A percentile compares a stretch with the other conserved stretches of the same genome.
phyloP scores from a whole-genome alignment of 2,329 filamentous ascomycete genomes.

The Colletotrichum trifolii region DNA sequence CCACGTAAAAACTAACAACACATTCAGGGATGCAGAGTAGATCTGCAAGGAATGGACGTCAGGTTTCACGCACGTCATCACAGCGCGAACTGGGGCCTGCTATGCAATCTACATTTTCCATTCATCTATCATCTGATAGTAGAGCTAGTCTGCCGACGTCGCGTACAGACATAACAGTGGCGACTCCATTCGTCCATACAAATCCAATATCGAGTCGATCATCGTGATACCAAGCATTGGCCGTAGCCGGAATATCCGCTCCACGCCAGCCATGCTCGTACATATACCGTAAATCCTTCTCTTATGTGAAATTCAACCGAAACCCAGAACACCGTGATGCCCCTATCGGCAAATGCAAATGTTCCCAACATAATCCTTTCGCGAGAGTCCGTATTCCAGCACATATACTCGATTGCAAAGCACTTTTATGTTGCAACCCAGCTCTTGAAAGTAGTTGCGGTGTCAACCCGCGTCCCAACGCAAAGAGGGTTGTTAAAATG shows the following conservation, averaged over 20 bases:
- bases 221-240: slow-evolving; percentile 12
- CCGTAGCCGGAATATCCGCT: slow-evolving; percentile 18
- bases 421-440: slow-evolving; percentile 7
- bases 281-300: slow-evolving; percentile 16
- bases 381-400: slow-evolving; percentile 14
- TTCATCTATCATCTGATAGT: slow-evolving; percentile 14
- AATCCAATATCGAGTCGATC: not conserved
- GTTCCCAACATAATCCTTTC: slow-evolving; percentile 7
- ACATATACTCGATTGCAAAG: not conserved
- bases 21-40: too few relatives aligned
- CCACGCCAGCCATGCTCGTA: slow-evolving; percentile 17
- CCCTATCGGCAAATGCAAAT: slow-evolving; percentile 26
- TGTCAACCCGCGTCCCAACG: slow-evolving; percentile 11
- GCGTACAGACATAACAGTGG: slow-evolving; percentile 13
- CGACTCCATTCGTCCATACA: slow-evolving; percentile 12
- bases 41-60: not conserved
- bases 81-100: not conserved
- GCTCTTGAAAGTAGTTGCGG: slow-evolving; percentile 9
- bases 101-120: not conserved
- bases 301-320: not conserved
- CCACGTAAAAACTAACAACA: too few relatives aligned
- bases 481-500: not conserved
- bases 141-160: slow-evolving; percentile 10
- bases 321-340: slow-evolving; percentile 22
- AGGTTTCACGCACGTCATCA: not conserved